Evolutionary conservation across 345 rosid genomes (phyloP).

Genomic region (Diplotaxis tenuifolia): DNA sequence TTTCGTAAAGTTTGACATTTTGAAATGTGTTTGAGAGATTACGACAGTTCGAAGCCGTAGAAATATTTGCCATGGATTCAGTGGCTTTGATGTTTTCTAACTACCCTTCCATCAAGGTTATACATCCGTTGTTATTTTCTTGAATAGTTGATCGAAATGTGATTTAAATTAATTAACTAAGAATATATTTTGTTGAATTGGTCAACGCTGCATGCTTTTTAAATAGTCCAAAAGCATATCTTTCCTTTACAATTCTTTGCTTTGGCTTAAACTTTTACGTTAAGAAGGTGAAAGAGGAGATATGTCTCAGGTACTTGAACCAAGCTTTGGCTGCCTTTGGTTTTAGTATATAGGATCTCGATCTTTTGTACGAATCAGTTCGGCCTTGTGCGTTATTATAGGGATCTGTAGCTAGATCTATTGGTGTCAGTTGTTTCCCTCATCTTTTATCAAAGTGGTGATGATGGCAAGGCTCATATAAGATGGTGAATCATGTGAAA

Average conservation of each 20-base stretch:
- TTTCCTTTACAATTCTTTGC: not conserved
- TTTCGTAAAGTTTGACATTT: no score
- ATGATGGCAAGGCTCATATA: slow-evolving; percentile 9
- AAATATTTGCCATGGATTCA: no score
- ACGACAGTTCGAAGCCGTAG: no score
- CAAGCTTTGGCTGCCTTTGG: not conserved
- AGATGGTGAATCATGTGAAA: not conserved
- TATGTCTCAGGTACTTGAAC: slow-evolving; percentile 26
- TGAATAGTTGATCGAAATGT: not conserved
- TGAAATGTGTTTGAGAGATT: no score
- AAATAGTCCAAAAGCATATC: not conserved
- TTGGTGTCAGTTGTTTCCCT: not conserved
- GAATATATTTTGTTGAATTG: not conserved
- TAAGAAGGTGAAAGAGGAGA: not conserved
- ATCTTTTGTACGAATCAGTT: slow-evolving; percentile 3
- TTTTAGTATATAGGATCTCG: not conserved
- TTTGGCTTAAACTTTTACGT: slow-evolving; percentile 1
- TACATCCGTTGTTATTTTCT: not conserved
- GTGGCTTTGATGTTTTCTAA: not conserved
- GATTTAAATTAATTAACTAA: not conserved
- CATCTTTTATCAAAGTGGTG: not conserved
- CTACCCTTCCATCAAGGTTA: not conserved
- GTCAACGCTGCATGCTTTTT: not conserved
- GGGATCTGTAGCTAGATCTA: slow-evolving; percentile 5
- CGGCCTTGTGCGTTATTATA: not conserved